Base-by-base conservation (phyloP, 2,329 filamentous ascomycete genomes). In the Trichoderma atrobrunneum region DNA sequence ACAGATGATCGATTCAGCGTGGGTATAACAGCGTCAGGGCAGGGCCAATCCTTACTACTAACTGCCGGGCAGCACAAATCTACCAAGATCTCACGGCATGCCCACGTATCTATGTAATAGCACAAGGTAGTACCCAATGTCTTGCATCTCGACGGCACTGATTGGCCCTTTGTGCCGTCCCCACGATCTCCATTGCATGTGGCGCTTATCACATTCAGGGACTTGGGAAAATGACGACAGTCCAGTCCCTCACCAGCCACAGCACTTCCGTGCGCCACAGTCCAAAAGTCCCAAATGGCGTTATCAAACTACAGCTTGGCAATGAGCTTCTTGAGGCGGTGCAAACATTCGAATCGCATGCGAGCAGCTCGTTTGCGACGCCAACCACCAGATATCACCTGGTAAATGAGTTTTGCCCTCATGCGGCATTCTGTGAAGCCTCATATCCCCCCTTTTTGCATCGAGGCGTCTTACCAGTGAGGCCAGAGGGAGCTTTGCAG, bases 151-250 rank as follows among this genome's bases (percentile, higher is more conserved):
- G 67, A 34, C 57, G 11, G 7, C 57, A 70, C 57, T 70, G 67
- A 70, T 70, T 70, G 67, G 67, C 67, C 28, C 51, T 62, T 54
- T 30, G 3, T 16, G 3, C 57, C 24, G 39, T 62, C 67, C 28
- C 67, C 67, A 62, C 67, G 67, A 70, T 70, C 67, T 70, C 67
- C 67, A 62, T 70, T 62, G 67, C 67, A 70, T 60, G 67, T 70
- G 67, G 67, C 56, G 67, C 67, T 28, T 34, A 62, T 61, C 57
- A 62, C 28, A 39, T 62, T 51, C 57, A 59, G 56, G 67, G 56
- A 51, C 32, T 24, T 8, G 7, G 11, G 16, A 24, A 28, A 34
- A 34, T 63, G 30, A 32, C n/a, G 57, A 16, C 57, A 34, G 57
- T 28, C 11, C 11, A 18, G 14, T n/a, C 18, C 16, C 26, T 36